phyloP scores from a whole-genome alignment of 1,284 basidiomycete genomes.

The Grifola frondosa region DNA sequence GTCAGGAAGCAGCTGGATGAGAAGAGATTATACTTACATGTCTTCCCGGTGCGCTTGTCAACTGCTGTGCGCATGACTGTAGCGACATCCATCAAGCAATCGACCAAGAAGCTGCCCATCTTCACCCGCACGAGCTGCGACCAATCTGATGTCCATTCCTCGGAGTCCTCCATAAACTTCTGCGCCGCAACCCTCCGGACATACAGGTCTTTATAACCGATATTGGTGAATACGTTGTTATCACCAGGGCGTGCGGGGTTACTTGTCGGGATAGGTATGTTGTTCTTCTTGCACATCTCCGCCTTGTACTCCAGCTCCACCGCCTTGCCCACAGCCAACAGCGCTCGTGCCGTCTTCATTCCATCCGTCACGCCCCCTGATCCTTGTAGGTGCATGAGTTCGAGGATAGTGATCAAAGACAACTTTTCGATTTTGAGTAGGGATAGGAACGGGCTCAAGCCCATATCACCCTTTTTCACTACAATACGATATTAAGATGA shows the following conservation, averaged over 20 bases:
- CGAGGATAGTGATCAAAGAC: conserved; percentile 88
- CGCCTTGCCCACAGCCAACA: conserved; percentile 82
- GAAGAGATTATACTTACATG: conserved; percentile 44
- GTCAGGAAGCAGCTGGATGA: not conserved
- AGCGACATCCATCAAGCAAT: conserved; percentile 83
- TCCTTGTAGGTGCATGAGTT: conserved; percentile 84
- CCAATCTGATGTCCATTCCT: conserved; percentile 82
- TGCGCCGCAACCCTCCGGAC: conserved; percentile 62
- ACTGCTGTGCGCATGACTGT: conserved; percentile 66
- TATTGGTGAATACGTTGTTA: conserved; percentile 52
- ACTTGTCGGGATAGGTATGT: conserved; percentile 50
- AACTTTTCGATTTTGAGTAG: conserved; percentile 80
- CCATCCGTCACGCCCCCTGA: conserved; percentile 79
- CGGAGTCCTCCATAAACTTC: conserved; percentile 61
- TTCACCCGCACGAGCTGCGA: conserved; percentile 74
- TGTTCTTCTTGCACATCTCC: conserved; percentile 71
- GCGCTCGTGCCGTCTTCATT: conserved; percentile 87
- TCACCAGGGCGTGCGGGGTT: conserved; percentile 36
- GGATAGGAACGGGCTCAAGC: conserved; percentile 65
- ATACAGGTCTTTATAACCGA: conserved; percentile 58
- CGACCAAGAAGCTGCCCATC: conserved; percentile 83
- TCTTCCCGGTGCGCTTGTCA: conserved; percentile 57
- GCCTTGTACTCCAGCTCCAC: conserved; percentile 90
- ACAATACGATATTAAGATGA: too few relatives aligned
- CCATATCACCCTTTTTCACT: conserved; percentile 14